Evolutionary conservation across 352 stramenopile species (phyloP).

Genomic region (Bremia lactucae): DNA sequence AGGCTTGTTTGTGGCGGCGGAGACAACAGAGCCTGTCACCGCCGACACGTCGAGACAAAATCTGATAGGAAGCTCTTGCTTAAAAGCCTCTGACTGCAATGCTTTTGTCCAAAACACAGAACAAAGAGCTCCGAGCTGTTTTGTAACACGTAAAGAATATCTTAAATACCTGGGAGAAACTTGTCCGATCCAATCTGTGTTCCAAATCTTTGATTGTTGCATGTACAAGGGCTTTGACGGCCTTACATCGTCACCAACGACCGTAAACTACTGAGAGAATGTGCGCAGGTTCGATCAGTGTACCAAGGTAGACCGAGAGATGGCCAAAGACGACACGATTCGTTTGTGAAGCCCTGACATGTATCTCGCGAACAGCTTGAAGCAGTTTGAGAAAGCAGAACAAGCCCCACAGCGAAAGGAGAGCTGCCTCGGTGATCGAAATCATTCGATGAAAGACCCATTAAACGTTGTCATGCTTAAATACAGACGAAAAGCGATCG

Average conservation of each 20-base stretch:
- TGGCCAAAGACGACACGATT: conserved; percentile 44
- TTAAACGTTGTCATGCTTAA: conserved; percentile 40
- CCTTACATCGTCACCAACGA: conserved; percentile 60
- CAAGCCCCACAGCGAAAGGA: conserved; percentile 73
- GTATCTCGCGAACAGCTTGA: conserved; percentile 58
- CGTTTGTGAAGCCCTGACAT: conserved; percentile 27
- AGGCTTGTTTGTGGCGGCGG: no score
- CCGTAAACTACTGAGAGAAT: conserved; percentile 67
- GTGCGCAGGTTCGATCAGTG: conserved; percentile 42
- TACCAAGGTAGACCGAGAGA: conserved; percentile 45
- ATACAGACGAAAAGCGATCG: conserved; percentile 30
- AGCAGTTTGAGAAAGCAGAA: conserved; percentile 81
- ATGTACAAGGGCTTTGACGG: conserved; percentile 72
- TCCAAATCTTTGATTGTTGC: conserved; percentile 76
- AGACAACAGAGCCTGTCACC: conserved; percentile 73
- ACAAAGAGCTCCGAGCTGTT: conserved; percentile 47
- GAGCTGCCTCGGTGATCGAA: conserved; percentile 32
- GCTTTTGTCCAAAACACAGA: conserved; percentile 50
- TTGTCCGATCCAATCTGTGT: conserved; percentile 55
- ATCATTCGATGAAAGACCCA: conserved; percentile 37
- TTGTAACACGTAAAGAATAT: conserved; percentile 62
- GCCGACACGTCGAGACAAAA: conserved; percentile 78
- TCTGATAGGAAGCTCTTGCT: conserved; percentile 60
- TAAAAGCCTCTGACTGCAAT: conserved; percentile 39
- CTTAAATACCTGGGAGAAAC: conserved; percentile 49